phyloP scores from a whole-genome alignment of 495 filamentous ascomycete species.

The Neurospora pannonica region DNA sequence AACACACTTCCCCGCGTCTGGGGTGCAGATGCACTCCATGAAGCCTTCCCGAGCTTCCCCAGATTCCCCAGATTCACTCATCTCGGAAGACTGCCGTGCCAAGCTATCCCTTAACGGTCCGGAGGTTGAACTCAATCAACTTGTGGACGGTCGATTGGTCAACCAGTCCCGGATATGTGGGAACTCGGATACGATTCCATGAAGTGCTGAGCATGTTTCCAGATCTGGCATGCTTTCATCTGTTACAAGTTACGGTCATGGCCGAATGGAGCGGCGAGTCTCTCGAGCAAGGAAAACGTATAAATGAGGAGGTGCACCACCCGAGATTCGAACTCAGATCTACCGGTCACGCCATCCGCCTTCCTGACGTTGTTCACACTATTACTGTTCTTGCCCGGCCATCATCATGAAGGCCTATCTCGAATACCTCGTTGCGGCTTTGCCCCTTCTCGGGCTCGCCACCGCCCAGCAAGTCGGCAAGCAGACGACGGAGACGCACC shows the following conservation, averaged over 20 bases:
- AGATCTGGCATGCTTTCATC: not conserved
- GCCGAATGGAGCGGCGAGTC: not conserved
- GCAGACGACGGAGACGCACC: conserved; percentile 45
- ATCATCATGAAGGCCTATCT: conserved; percentile 21
- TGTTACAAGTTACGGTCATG: not conserved
- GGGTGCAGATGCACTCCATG: not conserved
- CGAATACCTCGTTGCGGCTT: conserved; percentile 23
- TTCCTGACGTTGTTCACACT: not conserved
- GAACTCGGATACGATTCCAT: conserved; percentile 15
- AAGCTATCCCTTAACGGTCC: not conserved
- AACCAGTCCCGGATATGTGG: conserved; percentile 1
- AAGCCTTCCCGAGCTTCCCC: not conserved
- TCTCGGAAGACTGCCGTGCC: not conserved
- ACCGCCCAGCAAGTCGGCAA: conserved; percentile 48
- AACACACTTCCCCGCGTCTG: not conserved
- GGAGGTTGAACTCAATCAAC: not conserved
- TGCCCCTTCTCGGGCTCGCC: conserved; percentile 19
- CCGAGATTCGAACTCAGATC: not conserved
- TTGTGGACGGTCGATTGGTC: not conserved
- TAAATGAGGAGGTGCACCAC: not conserved
- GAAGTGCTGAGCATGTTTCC: conserved; percentile 1
- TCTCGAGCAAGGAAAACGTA: not conserved
- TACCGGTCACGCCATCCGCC: not conserved
- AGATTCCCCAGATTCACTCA: not conserved
- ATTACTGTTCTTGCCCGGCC: not conserved